Evolutionary conservation across 306 rosid genomes (phyloP), one percentile per base, ranked within the genome.

Genomic region (Quercus alba): DNA sequence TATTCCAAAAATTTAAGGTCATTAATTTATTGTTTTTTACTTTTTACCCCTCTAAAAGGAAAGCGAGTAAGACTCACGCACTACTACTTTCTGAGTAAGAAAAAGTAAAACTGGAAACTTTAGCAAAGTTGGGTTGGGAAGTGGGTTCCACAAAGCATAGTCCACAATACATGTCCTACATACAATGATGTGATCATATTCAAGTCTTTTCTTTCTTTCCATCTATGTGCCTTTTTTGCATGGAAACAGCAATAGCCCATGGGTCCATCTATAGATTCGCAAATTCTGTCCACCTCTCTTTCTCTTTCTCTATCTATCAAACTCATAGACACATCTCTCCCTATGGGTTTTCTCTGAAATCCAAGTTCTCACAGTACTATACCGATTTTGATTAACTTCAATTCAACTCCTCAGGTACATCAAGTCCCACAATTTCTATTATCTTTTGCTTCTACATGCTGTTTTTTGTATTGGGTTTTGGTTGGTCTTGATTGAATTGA

Each of bases 151-250:
- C 46, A 35, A 35, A 6, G 41, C 41, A 35, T 5, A 1, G 9
- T 35, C 41, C 41, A 6, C 41, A 35, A 35, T 5, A 35, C 41
- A 35, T 33, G 38, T 5, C 6, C 5, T 33, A 5, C 38, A 33
- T 35, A 35, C 41, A 35, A 35, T 6, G 41, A 35, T 35, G 41
- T 6, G 41, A 35, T 35, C 9, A 35, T 35, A 35, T 35, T 35
- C 41, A 35, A 6, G 46, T 41, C 46, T 41, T 41, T 33, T 33
- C 41, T 41, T 41, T 41, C 46, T 41, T 41, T 41, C 11, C 58
- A 74, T 76, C 67, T 6, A 14, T 84, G 75, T 64, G 79, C 84
- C 56, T 81, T 83, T 84, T 83, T 84, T 85, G 93, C 90, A 89
- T 85, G 85, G 81, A 59, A 5, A 21, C 58, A 26, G 78, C 76